A percentile compares a stretch with the other conserved stretches of the same genome.
Conservation (phyloP, 2,329 filamentous ascomycete genomes). For the Mycosphaerella sp. region DNA sequence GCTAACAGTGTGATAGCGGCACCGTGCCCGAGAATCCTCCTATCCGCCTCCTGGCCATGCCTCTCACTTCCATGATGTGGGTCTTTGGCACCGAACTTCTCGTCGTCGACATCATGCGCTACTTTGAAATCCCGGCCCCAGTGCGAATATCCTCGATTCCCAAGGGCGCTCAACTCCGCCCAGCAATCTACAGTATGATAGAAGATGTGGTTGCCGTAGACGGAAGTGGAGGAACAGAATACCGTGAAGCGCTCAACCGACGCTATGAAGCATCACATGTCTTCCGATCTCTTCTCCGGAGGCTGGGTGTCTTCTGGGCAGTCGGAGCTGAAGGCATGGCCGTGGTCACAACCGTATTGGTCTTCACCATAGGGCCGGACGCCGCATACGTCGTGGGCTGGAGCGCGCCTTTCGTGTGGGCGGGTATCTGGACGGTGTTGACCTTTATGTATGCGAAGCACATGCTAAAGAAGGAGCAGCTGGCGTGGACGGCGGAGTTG, state of each 20-base stretch:
- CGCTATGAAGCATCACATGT: constrained; percentile 49
- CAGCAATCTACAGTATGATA: constrained; percentile 50
- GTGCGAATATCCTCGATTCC: constrained; percentile 49
- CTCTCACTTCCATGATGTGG: constrained; percentile 46
- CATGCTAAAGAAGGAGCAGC: constrained; percentile 32
- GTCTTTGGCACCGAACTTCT: constrained; percentile 48
- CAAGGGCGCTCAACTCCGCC: constrained; percentile 45
- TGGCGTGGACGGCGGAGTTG: constrained; percentile 33
- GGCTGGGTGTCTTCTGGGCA: constrained; percentile 49
- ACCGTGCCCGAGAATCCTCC: constrained; percentile 44
- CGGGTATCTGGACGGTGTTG: constrained; percentile 41
- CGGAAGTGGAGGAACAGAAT: constrained; percentile 48
- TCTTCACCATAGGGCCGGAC: constrained; percentile 44
- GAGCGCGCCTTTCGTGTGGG: constrained; percentile 47
- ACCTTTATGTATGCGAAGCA: constrained; percentile 43
- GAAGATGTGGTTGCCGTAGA: constrained; percentile 51
- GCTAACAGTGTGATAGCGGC: constrained; percentile 33
- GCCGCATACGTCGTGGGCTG: constrained; percentile 47
- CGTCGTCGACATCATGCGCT: constrained; percentile 44
- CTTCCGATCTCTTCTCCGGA: constrained; percentile 49
- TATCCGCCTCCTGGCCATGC: constrained; percentile 50
- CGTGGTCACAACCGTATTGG: constrained; percentile 38
- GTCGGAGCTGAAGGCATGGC: constrained; percentile 40
- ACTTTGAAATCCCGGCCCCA: constrained; percentile 41
- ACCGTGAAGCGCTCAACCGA: constrained; percentile 46